Evolutionary conservation across 2,329 filamentous ascomycete species (phyloP), one percentile per base, ranked within the genome.

Genomic region (Neobulgaria alba): DNA sequence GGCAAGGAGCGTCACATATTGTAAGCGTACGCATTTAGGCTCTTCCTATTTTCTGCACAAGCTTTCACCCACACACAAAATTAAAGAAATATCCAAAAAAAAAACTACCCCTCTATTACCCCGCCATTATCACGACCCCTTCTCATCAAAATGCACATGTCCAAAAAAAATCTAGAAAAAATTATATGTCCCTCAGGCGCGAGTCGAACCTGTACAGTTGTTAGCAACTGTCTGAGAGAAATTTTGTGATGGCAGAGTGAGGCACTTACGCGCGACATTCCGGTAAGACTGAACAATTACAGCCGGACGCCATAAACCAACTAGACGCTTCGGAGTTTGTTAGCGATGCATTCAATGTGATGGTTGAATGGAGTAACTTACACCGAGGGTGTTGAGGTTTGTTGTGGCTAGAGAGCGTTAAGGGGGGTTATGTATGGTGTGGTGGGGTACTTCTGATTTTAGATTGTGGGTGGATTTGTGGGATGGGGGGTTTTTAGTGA

Each of bases 251-350:
- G 14, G 3, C 5, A 4, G 20, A 9, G 9, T 29, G 30, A 15
- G 18, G 35, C 36, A 39, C 42, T 29, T 44, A 44, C 42, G 43
- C 45, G 45, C 41, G 45, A 47, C 45, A 43, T 47, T 42, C 41
- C 33, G 45, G 38, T 47, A 23, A 33, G 31, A 39, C 34, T 41
- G 31, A 36, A 30, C 30, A 36, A 43, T 47, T 47, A 47, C 45
- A 47, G 45, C 38, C 45, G 34, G 38, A 44, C 45, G 45, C 41
- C 41, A 43, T 43, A 47, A 47, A 47, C 45, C 45, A 48, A 45
- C 45, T 47, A 47, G 45, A 47, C 45, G 41, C 42, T 40, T 40
- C 39, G 37, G 43, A 33, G 43, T 45, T 33, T 29, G 30, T n/a
- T n/a, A n/a, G n/a, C n/a, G n/a, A n/a, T n/a, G n/a, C n/a, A n/a